These are phyloP conservation scores for Rhodotorula diobovata DNA, from an alignment of 768 basidiomycete genomes.

Conservation along the genomic window DNA sequence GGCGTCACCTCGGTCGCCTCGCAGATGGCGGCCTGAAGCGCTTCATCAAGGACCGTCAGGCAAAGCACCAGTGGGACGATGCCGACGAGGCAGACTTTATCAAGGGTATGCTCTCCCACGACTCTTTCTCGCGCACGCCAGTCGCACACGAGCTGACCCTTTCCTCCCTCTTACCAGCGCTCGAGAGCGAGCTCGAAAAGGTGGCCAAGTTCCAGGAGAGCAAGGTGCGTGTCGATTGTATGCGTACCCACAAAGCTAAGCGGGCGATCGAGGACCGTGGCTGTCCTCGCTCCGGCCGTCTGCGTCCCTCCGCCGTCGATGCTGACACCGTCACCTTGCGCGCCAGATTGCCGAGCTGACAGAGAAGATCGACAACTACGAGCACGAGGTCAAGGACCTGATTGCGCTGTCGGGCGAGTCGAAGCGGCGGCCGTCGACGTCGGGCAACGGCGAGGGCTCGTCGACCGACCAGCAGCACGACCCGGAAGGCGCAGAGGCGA, in stretches of 20 bases:
- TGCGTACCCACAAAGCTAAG: too few relatives aligned
- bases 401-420: slow-evolving; percentile 54
- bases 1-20: neutral
- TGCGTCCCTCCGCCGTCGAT: too few relatives aligned
- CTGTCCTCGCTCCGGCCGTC: too few relatives aligned
- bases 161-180: slow-evolving; percentile 47
- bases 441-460: slow-evolving; percentile 45
- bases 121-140: neutral
- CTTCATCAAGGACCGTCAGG: slow-evolving; percentile 66
- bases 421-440: slow-evolving; percentile 30
- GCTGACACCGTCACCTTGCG: too few relatives aligned
- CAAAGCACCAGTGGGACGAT: slow-evolving; percentile 58
- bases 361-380: slow-evolving; percentile 72
- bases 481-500: slow-evolving; percentile 42
- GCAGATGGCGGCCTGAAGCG: slow-evolving; percentile 73
- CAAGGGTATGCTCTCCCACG: slow-evolving; percentile 22
- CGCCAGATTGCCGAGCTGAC: slow-evolving; percentile 73
- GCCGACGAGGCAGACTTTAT: slow-evolving; percentile 80
- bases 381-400: slow-evolving; percentile 71
- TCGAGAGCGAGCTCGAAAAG: slow-evolving; percentile 85
- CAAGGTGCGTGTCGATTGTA: slow-evolving; percentile 57
- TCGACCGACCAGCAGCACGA: slow-evolving; percentile 59
- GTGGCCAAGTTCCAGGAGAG: slow-evolving; percentile 86
- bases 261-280: too few relatives aligned
- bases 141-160: neutral